Conservation (phyloP, 2,329 filamentous ascomycete genomes). For the Coniosporium tulheliwenetii region DNA sequence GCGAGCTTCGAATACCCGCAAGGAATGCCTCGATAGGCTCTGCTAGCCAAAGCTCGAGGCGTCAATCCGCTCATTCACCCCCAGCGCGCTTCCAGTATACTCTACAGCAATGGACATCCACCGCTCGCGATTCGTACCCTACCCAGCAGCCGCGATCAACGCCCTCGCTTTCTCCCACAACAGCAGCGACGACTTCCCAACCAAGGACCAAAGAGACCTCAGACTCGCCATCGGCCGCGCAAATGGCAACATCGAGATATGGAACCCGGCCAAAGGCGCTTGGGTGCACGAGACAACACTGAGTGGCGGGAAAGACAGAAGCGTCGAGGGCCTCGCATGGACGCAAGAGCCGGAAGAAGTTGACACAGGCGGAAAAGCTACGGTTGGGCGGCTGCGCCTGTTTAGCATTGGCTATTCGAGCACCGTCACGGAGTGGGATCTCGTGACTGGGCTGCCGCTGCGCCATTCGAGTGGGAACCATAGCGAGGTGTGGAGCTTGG, state of each 20-base stretch:
- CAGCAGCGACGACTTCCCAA: conserved; percentile 23
- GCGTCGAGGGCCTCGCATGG: conserved; percentile 84
- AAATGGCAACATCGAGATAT: conserved; percentile 95
- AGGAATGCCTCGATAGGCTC: too few relatives aligned
- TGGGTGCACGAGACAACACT: conserved; percentile 90
- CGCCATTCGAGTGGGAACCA: conserved; percentile 82
- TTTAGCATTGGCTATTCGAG: conserved; percentile 95
- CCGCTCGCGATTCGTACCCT: conserved; percentile 89
- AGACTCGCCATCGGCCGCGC: conserved; percentile 80
- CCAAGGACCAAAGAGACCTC: conserved; percentile 28
- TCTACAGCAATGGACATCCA: conserved; percentile 71
- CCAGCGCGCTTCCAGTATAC: too few relatives aligned
- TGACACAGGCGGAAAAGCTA: conserved; percentile 42
- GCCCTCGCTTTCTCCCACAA: conserved; percentile 85
- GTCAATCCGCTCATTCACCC: too few relatives aligned
- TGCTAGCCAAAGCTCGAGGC: too few relatives aligned
- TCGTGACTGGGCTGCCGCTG: conserved; percentile 61
- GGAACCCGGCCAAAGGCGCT: conserved; percentile 68
- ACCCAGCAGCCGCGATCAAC: conserved; percentile 83
- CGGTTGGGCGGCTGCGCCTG: conserved; percentile 61
- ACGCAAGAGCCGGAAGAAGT: conserved; percentile 68
- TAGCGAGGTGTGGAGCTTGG: conserved; percentile 93
- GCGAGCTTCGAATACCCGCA: too few relatives aligned
- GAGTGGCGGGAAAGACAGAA: conserved; percentile 67
- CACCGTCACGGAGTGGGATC: conserved; percentile 87